Conservation (phyloP, 768 basidiomycete genomes). For the Auricularia heimuer region DNA sequence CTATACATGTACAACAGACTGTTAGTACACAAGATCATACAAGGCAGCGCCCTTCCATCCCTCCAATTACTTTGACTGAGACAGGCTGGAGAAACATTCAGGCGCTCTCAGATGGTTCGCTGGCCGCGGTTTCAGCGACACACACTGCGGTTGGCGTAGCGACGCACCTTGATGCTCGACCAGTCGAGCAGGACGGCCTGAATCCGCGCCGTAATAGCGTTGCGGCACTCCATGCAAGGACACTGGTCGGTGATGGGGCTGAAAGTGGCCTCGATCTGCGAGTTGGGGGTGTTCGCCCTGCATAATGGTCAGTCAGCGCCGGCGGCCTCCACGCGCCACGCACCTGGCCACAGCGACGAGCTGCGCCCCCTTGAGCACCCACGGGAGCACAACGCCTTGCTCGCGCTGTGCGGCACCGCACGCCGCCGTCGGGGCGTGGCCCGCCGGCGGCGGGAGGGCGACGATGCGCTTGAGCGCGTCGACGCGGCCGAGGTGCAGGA, state of each 20-base stretch:
- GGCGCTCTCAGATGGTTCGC: background rate
- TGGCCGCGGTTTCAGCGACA: background rate
- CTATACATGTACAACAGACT: too few species aligned
- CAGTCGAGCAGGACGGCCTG: background rate
- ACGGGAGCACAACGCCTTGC: background rate
- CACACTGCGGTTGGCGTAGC: background rate
- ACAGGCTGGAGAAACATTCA: too few species aligned
- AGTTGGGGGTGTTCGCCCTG: background rate
- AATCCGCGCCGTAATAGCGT: background rate
- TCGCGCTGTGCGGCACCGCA: too few species aligned
- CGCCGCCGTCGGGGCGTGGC: too few species aligned
- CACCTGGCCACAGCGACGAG: background rate
- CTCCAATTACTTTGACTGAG: too few species aligned
- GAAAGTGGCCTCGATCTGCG: background rate
- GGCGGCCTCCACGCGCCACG: background rate
- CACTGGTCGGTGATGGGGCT: background rate
- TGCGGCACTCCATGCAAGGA: background rate
- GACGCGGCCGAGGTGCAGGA: too few species aligned
- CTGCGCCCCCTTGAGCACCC: background rate
- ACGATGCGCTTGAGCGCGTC: too few species aligned
- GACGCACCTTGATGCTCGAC: background rate
- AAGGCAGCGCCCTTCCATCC: too few species aligned
- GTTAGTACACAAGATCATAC: too few species aligned
- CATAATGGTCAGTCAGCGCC: background rate
- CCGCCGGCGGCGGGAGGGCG: too few species aligned